Conservation (phyloP, 441 rosid genomes). For the Melastoma candidum region DNA sequence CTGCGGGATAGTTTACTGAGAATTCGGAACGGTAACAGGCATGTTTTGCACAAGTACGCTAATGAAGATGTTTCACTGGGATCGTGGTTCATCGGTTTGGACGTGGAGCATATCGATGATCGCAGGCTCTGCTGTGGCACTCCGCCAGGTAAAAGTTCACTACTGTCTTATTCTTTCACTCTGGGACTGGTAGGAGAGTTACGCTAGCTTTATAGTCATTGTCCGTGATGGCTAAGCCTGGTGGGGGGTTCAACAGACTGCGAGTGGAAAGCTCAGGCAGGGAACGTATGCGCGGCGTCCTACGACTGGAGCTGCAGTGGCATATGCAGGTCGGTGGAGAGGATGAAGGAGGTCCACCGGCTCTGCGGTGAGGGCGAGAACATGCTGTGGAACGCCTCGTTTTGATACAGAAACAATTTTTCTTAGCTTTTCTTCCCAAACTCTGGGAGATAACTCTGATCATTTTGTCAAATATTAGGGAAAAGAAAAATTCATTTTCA, state of each 20-base stretch:
- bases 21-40: slow-evolving; percentile 29
- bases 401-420: background rate
- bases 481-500: no score
- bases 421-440: no score
- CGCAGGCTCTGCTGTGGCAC: slow-evolving; percentile 91
- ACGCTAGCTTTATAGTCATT: no score
- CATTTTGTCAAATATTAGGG: no score
- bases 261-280: slow-evolving; percentile 7
- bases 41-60: slow-evolving; percentile 66
- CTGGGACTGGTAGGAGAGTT: no score
- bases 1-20: slow-evolving; percentile 1
- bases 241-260: background rate
- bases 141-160: slow-evolving; percentile 52
- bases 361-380: slow-evolving; percentile 11
- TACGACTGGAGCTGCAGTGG: slow-evolving; percentile 14
- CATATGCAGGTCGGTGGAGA: slow-evolving; percentile 8
- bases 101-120: slow-evolving; percentile 81
- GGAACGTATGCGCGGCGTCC: slow-evolving; percentile 4
- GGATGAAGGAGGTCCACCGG: slow-evolving; percentile 13
- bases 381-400: slow-evolving; percentile 1
- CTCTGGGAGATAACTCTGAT: no score
- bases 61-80: slow-evolving; percentile 90
- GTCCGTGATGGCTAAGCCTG: no score
- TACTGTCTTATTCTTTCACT: no score
- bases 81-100: slow-evolving; percentile 88